Base-by-base conservation (phyloP, 2,329 filamentous ascomycete species). In the Ilyonectria robusta region DNA sequence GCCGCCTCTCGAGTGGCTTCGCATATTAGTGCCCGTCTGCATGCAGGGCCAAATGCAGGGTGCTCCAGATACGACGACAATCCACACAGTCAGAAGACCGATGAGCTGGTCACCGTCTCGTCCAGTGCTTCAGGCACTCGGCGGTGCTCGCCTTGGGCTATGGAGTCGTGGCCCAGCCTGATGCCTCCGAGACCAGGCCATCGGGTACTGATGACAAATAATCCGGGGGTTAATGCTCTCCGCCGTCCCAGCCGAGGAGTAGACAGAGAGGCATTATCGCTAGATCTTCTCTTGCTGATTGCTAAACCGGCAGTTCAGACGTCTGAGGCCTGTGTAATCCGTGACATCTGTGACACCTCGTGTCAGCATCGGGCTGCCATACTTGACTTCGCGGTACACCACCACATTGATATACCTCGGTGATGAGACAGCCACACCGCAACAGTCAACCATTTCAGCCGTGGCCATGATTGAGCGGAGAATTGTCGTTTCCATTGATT, bases 401-500 rank as follows among this genome's bases (percentile, higher is more conserved):
- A 68, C 64, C 58, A 72, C 47, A 47, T 64, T 67, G 63, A 73
- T 66, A 72, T 67, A 64, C 51, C 47, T 59, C 47, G 62, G 66
- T 54, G 50, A 72, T 72, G 70, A 70, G 50, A 65, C 62, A 62
- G 69, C 37, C 65, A 65, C 67, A 72, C 51, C 56, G 69, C 65
- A 55, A 59, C 60, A 44, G 42, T 44, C 57, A 48, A 68, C 61
- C 46, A 35, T 58, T 63, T 62, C 59, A 63, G 67, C 61, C 69
- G 63, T 62, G 56, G 75, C 48, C 65, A 81, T 81, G 79, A 67
- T 69, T 62, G 73, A 75, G 46, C 72, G 81, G 71, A 84, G 81
- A 73, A 83, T 87, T 67, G 81, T 88, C 58, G 81, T 87, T 68
- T 86, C 84, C 21, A 84, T 88, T 65, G 86, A 88, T 72, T 88